Evolutionary conservation across 768 basidiomycete genomes (phyloP), one percentile per base, ranked within the genome.

Genomic region (Boletus subparvulus): DNA sequence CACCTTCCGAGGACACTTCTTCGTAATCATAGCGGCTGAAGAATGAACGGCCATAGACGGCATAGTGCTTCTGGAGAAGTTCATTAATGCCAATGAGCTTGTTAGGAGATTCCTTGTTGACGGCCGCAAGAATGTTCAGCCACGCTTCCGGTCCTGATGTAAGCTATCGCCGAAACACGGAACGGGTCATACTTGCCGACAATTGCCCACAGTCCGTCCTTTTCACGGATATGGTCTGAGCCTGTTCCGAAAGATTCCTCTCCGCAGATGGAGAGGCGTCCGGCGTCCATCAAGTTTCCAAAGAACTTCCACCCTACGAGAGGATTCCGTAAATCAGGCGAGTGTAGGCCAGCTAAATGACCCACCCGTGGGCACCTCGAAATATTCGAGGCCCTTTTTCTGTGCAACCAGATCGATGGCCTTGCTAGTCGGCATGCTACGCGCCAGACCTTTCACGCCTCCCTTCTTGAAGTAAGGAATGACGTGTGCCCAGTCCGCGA

Each of bases 1-100:
- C 97, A 33, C 90, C 92, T 37, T 90, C 90, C 0, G 94, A 93
- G 3, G 92, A 81, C 45, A 97, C 93, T 72, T 98, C 97, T 71
- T 99, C 97, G 77, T 99, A 99, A 76, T 99, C 97, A 74, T 99
- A 98, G 59, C 95, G 89, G 65, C 91, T 95, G 83, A 99, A 99
- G 86, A 97, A 98, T 47, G 88, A 94, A 57, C 97, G 92, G 43
- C 97, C 97, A 73, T 99, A 98, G 65, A 82, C 86, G 59, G 82
- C 80, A 76, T 98, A 99, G 79, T 95, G 94, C 66, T 82, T 83
- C 63, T 84, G 79, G 21, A 96, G 83, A 58, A 99, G 76, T 68
- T 98, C 94, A 59, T 94, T 95, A 76, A 99, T 97, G 12, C 92
- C 91, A 49, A 90, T 77, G 28, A 92, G 77, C 71, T 90, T 82